phyloP scores from a whole-genome alignment of 1,284 basidiomycete species.

The Porogramme epimiltina region DNA sequence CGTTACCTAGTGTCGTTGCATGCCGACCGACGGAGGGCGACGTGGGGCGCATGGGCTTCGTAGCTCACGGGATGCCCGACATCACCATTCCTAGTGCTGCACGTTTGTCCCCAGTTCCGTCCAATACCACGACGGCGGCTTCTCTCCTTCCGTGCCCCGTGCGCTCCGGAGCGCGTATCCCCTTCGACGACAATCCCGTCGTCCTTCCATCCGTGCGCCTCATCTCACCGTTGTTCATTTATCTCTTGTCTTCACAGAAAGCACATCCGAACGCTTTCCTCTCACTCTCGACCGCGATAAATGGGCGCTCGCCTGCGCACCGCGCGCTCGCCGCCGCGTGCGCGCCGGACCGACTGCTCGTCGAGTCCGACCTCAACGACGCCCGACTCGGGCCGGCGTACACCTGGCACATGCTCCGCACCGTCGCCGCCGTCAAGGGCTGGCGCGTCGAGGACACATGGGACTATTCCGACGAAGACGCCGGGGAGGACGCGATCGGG shows the following conservation, averaged over 20 bases:
- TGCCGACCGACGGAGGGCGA: no score
- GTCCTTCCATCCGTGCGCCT: no score
- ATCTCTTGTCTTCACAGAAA: no score
- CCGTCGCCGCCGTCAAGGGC: conserved; percentile 61
- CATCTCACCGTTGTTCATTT: no score
- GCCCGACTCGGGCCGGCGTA: conserved; percentile 50
- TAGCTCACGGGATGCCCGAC: no score
- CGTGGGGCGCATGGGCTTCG: no score
- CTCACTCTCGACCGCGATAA: conserved; percentile 79
- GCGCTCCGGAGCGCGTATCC: no score
- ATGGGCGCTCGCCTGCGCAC: conserved; percentile 63
- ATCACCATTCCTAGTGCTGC: no score
- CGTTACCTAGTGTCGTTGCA: no score
- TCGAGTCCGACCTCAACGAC: conserved; percentile 76
- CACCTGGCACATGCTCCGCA: conserved; percentile 72
- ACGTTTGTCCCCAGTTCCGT: not conserved
- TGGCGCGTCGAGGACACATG: conserved; percentile 69
- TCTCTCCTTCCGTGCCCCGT: no score
- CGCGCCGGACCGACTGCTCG: conserved; percentile 63
- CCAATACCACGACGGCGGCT: no score
- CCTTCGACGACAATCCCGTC: no score
- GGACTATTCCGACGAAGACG: conserved; percentile 33
- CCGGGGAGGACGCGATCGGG: conserved; percentile 22
- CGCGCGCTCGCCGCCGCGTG: conserved; percentile 60
- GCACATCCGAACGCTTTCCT: conserved; percentile 71